Conservation (phyloP, 768 basidiomycete species). For the Amanita brunnescens region DNA sequence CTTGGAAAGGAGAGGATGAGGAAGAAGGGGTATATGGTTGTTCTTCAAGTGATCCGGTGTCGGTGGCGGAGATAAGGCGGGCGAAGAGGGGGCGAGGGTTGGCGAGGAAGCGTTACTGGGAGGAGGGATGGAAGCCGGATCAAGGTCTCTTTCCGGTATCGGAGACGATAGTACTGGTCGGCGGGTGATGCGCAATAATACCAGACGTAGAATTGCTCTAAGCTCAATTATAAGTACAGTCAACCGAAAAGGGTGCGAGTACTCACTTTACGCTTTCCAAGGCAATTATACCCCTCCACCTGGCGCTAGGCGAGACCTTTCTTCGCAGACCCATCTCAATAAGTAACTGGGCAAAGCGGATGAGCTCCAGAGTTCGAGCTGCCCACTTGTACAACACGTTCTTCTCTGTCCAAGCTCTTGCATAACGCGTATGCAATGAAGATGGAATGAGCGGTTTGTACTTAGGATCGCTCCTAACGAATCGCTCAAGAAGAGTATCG, state of each 20-base stretch:
- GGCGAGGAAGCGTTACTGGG: constrained; percentile 48
- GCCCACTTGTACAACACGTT: constrained; percentile 69
- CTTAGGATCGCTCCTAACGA: constrained; percentile 55
- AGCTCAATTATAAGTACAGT: constrained; percentile 10
- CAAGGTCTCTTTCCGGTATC: constrained; percentile 83
- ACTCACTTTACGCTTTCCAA: constrained; percentile 82
- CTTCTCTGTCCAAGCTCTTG: constrained; percentile 75
- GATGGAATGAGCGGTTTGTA: constrained; percentile 70
- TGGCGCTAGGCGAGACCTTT: constrained; percentile 50
- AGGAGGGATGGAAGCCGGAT: constrained; percentile 57
- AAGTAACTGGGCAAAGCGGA: constrained; percentile 76
- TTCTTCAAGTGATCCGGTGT: constrained; percentile 80
- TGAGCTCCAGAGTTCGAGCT: constrained; percentile 63
- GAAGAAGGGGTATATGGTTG: constrained; percentile 59
- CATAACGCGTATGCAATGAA: constrained; percentile 81
- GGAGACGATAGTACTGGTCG: constrained; percentile 71
- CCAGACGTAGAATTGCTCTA: constrained; percentile 69
- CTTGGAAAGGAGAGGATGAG: constrained; percentile 44
- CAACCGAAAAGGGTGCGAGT: background rate
- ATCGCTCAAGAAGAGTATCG: constrained; percentile 76
- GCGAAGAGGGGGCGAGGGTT: constrained; percentile 51
- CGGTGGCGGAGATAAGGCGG: constrained; percentile 42
- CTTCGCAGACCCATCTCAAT: constrained; percentile 83
- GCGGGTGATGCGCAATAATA: constrained; percentile 65
- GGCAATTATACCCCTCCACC: constrained; percentile 71